Evolutionary conservation across 352 stramenopile species (phyloP).

Genomic region (Pythium sukuiense): DNA sequence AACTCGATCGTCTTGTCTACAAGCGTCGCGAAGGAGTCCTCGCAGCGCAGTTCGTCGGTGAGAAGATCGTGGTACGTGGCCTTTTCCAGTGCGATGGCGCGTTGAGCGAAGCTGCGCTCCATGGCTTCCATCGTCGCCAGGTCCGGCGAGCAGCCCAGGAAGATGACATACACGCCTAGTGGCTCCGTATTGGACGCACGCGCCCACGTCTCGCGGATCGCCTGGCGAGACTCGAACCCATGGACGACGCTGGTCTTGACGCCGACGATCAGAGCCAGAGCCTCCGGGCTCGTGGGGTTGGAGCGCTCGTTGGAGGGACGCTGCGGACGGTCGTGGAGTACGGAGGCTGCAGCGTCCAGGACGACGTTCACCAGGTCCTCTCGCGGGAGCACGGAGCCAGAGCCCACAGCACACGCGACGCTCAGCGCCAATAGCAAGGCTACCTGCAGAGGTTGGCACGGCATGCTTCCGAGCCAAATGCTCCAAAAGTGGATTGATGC

Average conservation of each 20-base stretch:
- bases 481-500: too few species aligned
- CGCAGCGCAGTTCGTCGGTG: constrained; percentile 45
- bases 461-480: too few species aligned
- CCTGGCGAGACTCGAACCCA: constrained; percentile 28
- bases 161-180: constrained; percentile 30
- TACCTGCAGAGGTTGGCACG: too few species aligned
- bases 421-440: too few species aligned
- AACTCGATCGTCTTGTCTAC: constrained; percentile 58
- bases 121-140: neutral
- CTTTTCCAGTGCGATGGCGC: constrained; percentile 34
- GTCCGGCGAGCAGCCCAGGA: constrained; percentile 35
- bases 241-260: constrained; percentile 41
- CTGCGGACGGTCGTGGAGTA: too few species aligned
- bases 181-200: constrained; percentile 8
- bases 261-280: constrained; percentile 23
- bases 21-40: constrained; percentile 42
- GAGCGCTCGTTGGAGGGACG: too few species aligned
- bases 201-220: constrained; percentile 35
- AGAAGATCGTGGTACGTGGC: constrained; percentile 44
- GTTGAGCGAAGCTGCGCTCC: neutral
- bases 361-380: too few species aligned
- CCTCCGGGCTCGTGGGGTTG: too few species aligned
- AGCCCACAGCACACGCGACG: too few species aligned
- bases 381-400: too few species aligned
- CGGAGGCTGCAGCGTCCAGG: too few species aligned